phyloP scores from a whole-genome alignment of 2,329 filamentous ascomycete species.

The Claviceps spartinae region DNA sequence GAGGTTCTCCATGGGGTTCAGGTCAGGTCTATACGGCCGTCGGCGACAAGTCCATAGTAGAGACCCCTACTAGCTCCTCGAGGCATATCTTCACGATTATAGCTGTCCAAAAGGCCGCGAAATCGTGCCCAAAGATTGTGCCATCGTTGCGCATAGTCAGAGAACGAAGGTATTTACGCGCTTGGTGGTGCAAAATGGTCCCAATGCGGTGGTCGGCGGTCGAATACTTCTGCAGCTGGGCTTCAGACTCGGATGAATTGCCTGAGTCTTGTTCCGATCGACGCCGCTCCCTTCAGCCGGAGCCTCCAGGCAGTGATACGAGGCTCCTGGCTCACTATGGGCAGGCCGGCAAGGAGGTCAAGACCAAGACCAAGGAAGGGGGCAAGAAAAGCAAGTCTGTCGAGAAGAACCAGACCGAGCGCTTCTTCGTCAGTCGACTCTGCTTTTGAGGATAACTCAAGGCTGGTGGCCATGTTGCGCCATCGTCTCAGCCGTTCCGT shows the following conservation, averaged over 20 bases:
- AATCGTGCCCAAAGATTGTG: no score
- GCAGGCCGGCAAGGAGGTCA: constrained; percentile 82
- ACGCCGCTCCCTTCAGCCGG: constrained; percentile 90
- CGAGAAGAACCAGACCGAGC: constrained; percentile 89
- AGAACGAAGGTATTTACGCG: no score
- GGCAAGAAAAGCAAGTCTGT: constrained; percentile 84
- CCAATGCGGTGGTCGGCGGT: constrained; percentile 58
- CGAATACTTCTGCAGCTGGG: no score
- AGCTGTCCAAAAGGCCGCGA: no score
- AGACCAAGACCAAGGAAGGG: constrained; percentile 83
- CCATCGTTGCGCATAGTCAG: no score
- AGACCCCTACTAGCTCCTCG: no score
- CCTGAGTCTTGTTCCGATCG: constrained; percentile 67
- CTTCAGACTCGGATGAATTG: no score
- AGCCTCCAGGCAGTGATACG: constrained; percentile 62
- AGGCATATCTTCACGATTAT: no score
- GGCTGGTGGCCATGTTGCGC: constrained; percentile 97
- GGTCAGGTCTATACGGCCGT: no score
- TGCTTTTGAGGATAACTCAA: constrained; percentile 97
- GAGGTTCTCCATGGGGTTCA: no score
- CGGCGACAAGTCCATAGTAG: no score
- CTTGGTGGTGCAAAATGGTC: constrained; percentile 39
- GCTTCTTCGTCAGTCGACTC: constrained; percentile 73
- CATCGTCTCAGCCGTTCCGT: constrained; percentile 87
- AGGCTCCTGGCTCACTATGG: constrained; percentile 69